Percentiles rank a stretch among this genome's conserved stretches.
These are phyloP conservation scores for Halteria grandinella DNA, from an alignment of 73 alveolate genomes.

Conservation along the genomic window DNA sequence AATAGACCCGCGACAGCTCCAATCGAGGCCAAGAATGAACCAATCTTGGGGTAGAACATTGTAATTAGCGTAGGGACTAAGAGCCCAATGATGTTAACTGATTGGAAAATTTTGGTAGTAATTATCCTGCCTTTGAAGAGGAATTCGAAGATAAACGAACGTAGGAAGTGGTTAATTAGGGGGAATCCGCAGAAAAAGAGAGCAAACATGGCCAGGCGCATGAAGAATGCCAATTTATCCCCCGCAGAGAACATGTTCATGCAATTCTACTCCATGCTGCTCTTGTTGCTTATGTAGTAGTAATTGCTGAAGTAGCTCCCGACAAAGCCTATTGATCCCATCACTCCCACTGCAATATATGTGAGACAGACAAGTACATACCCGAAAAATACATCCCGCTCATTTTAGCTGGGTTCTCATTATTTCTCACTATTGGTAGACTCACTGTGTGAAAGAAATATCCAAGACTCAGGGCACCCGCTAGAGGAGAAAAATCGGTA, in stretches of 20 bases:
- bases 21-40: constrained; percentile 32
- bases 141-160: constrained; percentile 1
- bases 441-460: constrained; percentile 73
- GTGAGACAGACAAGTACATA: constrained; percentile 64
- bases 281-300: background rate
- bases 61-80: constrained; percentile 38
- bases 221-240: constrained; percentile 5
- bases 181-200: constrained; percentile 53
- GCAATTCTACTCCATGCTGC: constrained; percentile 17
- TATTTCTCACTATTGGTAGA: constrained; percentile 72
- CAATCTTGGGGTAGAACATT: constrained; percentile 54
- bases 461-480: constrained; percentile 71
- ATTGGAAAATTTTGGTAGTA: background rate
- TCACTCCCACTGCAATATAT: constrained; percentile 65
- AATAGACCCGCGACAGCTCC: constrained; percentile 52
- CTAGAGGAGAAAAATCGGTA: constrained; percentile 43
- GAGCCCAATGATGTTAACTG: background rate
- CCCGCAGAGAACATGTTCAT: constrained; percentile 39
- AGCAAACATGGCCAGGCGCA: constrained; percentile 1
- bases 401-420: constrained; percentile 73
- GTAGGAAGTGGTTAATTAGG: constrained; percentile 2
- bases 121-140: constrained; percentile 19
- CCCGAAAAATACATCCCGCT: constrained; percentile 75
- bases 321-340: constrained; percentile 76
- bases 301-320: constrained; percentile 1